phyloP scores from a whole-genome alignment of 2,329 filamentous ascomycete species.

The Corniculantispora saksenae region DNA sequence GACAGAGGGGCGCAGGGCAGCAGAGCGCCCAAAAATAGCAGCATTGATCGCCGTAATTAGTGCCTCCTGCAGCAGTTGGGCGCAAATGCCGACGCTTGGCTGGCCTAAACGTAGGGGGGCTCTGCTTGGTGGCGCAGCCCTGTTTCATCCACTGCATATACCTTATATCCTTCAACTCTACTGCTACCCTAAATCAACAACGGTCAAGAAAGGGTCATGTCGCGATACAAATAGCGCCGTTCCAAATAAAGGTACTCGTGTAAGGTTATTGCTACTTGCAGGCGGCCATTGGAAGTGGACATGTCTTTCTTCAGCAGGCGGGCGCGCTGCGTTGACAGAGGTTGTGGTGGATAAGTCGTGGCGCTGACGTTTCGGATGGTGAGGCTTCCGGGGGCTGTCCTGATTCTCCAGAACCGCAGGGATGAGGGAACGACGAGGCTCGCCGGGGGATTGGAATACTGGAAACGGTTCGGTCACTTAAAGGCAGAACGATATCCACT shows the following conservation, averaged over 20 bases:
- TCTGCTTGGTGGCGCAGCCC: neutral
- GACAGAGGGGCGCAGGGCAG: neutral
- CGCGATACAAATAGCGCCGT: neutral
- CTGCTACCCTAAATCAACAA: neutral
- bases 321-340: too few relatives aligned
- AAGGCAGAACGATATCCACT: neutral
- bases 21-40: neutral
- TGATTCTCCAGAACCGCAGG: neutral
- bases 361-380: constrained; percentile 7
- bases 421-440: neutral
- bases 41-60: neutral
- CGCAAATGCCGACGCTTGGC: neutral
- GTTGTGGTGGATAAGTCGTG: neutral
- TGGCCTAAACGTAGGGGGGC: neutral
- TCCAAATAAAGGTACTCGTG: neutral
- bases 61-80: too few relatives aligned
- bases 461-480: neutral
- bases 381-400: neutral
- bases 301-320: neutral
- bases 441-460: too few relatives aligned
- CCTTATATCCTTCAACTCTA: too few relatives aligned
- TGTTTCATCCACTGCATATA: neutral
- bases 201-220: neutral
- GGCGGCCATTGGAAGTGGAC: neutral
- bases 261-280: neutral